Evolutionary conservation across 371 early-diverging fungal genomes (phyloP).

Genomic region (Cokeromyces recurvatus): DNA sequence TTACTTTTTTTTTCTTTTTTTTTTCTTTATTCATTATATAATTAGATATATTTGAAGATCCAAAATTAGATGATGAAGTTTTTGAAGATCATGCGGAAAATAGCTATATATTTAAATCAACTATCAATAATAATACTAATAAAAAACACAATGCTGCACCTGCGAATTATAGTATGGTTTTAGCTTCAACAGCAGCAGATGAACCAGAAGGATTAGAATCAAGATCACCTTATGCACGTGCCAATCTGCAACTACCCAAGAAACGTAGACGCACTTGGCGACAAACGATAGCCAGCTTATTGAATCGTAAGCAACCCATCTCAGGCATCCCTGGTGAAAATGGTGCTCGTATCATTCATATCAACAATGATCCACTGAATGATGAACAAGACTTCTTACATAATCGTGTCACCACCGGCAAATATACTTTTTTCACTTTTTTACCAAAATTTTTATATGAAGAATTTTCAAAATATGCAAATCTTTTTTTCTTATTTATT

Average conservation of each 20-base stretch:
- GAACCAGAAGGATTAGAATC: constrained; percentile 2
- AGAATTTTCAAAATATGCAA: constrained; percentile 93
- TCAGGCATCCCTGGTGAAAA: constrained; percentile 34
- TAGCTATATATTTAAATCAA: too few species aligned
- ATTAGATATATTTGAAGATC: constrained; percentile 8
- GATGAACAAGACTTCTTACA: constrained; percentile 69
- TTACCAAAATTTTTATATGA: constrained; percentile 89
- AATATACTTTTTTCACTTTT: constrained; percentile 85
- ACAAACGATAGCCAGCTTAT: constrained; percentile 2
- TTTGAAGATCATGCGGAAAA: too few species aligned
- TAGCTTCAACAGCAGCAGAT: too few species aligned
- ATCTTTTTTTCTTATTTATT: constrained; percentile 92
- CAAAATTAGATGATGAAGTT: constrained; percentile 8
- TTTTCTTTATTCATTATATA: not conserved
- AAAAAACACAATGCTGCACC: too few species aligned
- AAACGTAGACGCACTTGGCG: constrained; percentile 4
- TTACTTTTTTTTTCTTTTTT: too few species aligned
- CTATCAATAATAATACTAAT: not conserved
- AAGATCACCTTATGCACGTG: constrained; percentile 22
- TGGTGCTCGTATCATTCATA: constrained; percentile 71
- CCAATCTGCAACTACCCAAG: constrained; percentile 14
- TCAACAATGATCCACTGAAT: constrained; percentile 77
- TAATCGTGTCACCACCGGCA: constrained; percentile 82
- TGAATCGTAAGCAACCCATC: constrained; percentile 7
- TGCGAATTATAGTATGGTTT: too few species aligned